A percentile compares a stretch with the other conserved stretches of the same genome.
Evolutionary conservation across 495 filamentous ascomycete genomes (phyloP).

Genomic region (Trichoderma parareesei): DNA sequence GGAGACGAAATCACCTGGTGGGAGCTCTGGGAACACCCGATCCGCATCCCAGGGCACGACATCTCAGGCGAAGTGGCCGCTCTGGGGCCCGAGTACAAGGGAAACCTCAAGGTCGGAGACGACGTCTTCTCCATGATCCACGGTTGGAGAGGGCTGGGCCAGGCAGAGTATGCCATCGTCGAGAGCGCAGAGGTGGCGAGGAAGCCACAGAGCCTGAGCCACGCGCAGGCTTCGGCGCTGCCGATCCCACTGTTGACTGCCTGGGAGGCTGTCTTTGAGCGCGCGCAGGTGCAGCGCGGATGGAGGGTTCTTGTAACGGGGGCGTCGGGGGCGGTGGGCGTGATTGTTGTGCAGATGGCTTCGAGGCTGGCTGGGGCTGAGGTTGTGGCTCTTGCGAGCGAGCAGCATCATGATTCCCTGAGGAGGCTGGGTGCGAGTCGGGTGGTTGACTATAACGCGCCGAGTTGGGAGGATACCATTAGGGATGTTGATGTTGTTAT

Average conservation of each 20-base stretch:
- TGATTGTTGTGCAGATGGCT: constrained; percentile 45
- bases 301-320: constrained; percentile 45
- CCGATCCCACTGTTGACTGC: constrained; percentile 50
- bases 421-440: constrained; percentile 36
- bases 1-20: constrained; percentile 43
- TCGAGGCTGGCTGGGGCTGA: constrained; percentile 27
- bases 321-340: constrained; percentile 45
- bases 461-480: constrained; percentile 27
- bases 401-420: constrained; percentile 29
- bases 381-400: constrained; percentile 35
- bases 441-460: constrained; percentile 38
- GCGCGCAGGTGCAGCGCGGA: constrained; percentile 1
- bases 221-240: constrained; percentile 44
- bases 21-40: constrained; percentile 23
- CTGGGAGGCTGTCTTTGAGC: constrained; percentile 47
- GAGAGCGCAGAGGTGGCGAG: constrained; percentile 39
- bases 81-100: constrained; percentile 34
- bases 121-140: constrained; percentile 45
- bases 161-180: constrained; percentile 44
- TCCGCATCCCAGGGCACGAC: constrained; percentile 43
- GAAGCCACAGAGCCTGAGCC: constrained; percentile 38
- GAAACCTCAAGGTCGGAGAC: constrained; percentile 42
- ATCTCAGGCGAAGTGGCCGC: constrained; percentile 46
- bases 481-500: constrained; percentile 43
- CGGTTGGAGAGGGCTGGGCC: constrained; percentile 41